These are phyloP conservation scores for Sherardia arvensis DNA, from an alignment of 257 asterid genomes.

Conservation along the genomic window DNA sequence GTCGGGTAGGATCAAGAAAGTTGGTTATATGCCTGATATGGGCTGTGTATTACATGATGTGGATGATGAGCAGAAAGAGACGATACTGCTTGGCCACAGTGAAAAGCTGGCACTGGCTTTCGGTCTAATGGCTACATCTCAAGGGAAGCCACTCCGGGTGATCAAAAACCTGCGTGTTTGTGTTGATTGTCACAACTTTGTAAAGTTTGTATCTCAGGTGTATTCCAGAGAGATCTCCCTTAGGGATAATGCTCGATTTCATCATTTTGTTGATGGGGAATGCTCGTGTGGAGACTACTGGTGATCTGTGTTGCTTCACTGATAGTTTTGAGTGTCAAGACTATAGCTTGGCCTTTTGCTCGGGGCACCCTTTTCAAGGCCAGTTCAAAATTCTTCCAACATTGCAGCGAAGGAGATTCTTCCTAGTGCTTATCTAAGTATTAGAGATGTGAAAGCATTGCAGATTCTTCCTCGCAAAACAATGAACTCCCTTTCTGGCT, in stretches of 20 bases:
- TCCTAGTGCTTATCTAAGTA: neutral
- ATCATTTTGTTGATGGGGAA: slow-evolving; percentile 32
- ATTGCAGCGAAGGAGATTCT: neutral
- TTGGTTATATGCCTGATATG: slow-evolving; percentile 36
- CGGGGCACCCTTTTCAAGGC: neutral
- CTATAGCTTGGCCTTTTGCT: neutral
- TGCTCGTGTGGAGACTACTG: slow-evolving; percentile 44
- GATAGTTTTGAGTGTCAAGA: neutral
- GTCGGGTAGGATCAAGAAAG: slow-evolving; percentile 25
- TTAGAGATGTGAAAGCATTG: neutral
- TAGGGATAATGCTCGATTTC: slow-evolving; percentile 49
- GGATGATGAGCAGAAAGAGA: slow-evolving; percentile 43
- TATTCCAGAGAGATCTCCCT: slow-evolving; percentile 29
- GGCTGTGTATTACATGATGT: slow-evolving; percentile 33
- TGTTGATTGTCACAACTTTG: slow-evolving; percentile 52
- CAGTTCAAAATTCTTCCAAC: neutral
- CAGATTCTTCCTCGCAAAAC: neutral
- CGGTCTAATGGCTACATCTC: slow-evolving; percentile 29
- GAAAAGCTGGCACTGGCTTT: slow-evolving; percentile 57
- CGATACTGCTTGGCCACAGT: slow-evolving; percentile 34
- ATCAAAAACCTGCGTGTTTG: slow-evolving; percentile 49
- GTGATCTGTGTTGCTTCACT: slow-evolving; percentile 14
- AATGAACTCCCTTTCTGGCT: neutral
- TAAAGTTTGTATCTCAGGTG: slow-evolving; percentile 37
- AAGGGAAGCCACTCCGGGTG: slow-evolving; percentile 33